phyloP scores from a whole-genome alignment of 331 rosid genomes.

The Malus hybrid region DNA sequence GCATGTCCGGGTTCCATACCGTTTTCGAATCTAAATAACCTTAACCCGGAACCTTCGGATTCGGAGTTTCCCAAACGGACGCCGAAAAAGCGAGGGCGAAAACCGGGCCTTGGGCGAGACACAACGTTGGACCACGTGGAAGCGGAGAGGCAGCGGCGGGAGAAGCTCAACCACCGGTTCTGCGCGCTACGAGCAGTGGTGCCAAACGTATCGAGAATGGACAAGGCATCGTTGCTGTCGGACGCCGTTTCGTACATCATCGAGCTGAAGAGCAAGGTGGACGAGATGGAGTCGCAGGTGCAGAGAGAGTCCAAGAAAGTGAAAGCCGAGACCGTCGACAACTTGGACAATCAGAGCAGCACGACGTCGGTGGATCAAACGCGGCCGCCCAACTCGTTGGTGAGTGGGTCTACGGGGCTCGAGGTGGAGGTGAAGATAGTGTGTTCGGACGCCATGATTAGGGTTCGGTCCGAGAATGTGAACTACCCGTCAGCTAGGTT shows the following conservation, averaged over 20 bases:
- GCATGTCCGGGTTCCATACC: not conserved
- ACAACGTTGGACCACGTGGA: conserved; percentile 70
- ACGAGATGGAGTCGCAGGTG: conserved; percentile 39
- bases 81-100: conserved; percentile 67
- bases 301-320: conserved; percentile 33
- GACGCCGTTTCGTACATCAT: conserved; percentile 85
- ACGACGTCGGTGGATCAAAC: conserved; percentile 53
- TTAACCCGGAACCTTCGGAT: conserved; percentile 48
- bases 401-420: not conserved
- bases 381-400: not conserved
- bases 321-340: conserved; percentile 35
- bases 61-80: conserved; percentile 31
- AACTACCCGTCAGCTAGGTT: conserved; percentile 61
- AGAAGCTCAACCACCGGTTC: conserved; percentile 77
- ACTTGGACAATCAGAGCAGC: conserved; percentile 49
- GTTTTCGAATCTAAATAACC: not conserved
- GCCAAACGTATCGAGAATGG: conserved; percentile 87
- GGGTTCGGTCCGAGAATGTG: conserved; percentile 61
- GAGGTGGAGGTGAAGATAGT: conserved; percentile 66
- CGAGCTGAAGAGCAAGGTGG: conserved; percentile 53
- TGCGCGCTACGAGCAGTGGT: conserved; percentile 76
- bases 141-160: conserved; percentile 87
- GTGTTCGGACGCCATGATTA: conserved; percentile 65
- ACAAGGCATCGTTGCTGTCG: conserved; percentile 71
- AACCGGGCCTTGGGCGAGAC: conserved; percentile 43